Evolutionary conservation across 1,139 yeast species (phyloP).

Genomic region (Yamadazyma spencermartinsiae): DNA sequence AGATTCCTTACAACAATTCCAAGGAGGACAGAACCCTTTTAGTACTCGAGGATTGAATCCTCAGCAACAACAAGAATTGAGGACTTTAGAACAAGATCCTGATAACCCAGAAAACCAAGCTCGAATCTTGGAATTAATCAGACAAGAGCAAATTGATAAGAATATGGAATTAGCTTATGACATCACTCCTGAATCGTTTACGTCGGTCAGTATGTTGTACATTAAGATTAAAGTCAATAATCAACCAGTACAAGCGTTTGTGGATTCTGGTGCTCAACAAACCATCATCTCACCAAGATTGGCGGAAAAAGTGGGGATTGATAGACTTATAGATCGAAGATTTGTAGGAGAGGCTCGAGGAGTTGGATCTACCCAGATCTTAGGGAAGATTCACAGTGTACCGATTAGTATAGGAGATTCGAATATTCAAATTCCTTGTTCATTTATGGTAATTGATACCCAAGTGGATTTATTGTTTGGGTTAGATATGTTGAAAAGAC

Average conservation of each 20-base stretch:
- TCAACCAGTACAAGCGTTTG: constrained; percentile 81
- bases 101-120: constrained; percentile 74
- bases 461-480: constrained; percentile 69
- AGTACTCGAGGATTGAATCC: constrained; percentile 11
- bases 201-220: constrained; percentile 80
- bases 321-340: constrained; percentile 76
- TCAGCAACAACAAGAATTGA: constrained; percentile 47
- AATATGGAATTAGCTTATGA: constrained; percentile 80
- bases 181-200: constrained; percentile 86
- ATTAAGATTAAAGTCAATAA: constrained; percentile 79
- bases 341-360: constrained; percentile 85
- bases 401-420: constrained; percentile 75
- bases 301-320: constrained; percentile 71
- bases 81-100: constrained; percentile 57
- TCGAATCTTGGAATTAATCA: constrained; percentile 65
- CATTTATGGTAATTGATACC: constrained; percentile 79
- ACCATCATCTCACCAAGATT: constrained; percentile 79
- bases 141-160: constrained; percentile 74
- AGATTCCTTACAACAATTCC: constrained; percentile 26
- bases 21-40: constrained; percentile 13
- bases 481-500: constrained; percentile 81
- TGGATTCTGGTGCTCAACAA: constrained; percentile 94
- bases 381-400: constrained; percentile 87
- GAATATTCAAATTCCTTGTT: constrained; percentile 60
- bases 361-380: constrained; percentile 77